Percentiles rank a stretch among this genome's conserved stretches.
phyloP scores from a whole-genome alignment of 140 eudicot species.

The Bidens hawaiensis region DNA sequence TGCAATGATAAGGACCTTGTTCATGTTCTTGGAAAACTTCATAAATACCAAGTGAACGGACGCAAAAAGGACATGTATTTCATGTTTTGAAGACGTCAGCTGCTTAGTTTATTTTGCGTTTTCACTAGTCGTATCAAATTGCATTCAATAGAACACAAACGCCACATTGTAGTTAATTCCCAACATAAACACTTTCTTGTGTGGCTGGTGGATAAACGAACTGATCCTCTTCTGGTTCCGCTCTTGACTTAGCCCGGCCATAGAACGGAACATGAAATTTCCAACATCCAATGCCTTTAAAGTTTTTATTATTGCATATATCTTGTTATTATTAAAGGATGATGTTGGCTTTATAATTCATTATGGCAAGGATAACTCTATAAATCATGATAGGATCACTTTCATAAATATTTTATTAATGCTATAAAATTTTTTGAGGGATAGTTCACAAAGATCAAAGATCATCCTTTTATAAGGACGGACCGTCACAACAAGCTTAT shows the following conservation, averaged over 20 bases:
- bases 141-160: neutral
- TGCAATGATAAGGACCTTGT: constrained; percentile 35
- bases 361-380: too few relatives aligned
- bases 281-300: neutral
- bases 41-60: constrained; percentile 17
- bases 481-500: too few relatives aligned
- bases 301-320: neutral
- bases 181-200: too few relatives aligned
- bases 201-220: neutral
- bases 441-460: too few relatives aligned
- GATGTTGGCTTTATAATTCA: too few relatives aligned
- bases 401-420: too few relatives aligned
- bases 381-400: too few relatives aligned
- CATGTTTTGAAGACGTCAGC: neutral
- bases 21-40: constrained; percentile 14
- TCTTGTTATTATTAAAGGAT: neutral
- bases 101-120: constrained; percentile 8
- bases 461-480: too few relatives aligned
- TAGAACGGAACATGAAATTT: neutral
- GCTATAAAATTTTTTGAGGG: too few relatives aligned
- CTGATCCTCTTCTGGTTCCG: neutral
- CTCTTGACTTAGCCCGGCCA: neutral
- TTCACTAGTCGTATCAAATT: neutral
- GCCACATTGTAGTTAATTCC: too few relatives aligned
- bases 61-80: constrained; percentile 11